Base-by-base conservation (phyloP, 225 moss, liverwort and hornwort species). In the Pseudisothecium myosuroides region DNA sequence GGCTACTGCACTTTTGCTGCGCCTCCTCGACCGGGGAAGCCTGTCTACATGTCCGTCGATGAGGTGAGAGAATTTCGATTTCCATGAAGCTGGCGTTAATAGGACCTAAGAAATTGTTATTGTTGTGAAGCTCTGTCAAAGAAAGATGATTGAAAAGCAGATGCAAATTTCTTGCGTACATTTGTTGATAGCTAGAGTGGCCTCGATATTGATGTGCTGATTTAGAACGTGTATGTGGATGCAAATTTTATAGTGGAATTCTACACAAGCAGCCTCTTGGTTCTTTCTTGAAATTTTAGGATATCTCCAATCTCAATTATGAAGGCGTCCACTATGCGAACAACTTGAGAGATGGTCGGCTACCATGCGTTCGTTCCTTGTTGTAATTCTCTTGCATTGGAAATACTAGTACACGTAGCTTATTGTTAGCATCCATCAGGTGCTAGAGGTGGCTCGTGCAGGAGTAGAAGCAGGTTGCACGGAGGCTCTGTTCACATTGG, bases 1-100 rank as follows among this genome's bases (percentile, higher is more conserved):
- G 98, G 96, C 39, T 98, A 98, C 91, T 98, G 98, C 93, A 98
- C 98, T 58, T 98, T 98, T 87, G 93, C 98, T 50, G 89, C 94
- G 81, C 94, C 96, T 78, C 98, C 96, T 24, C 95, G 85, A 89
- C 81, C 93, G 63, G 96, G 94, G 84, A 94, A 90, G 91, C 87
- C 95, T 55, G 95, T 98, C 50, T 98, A 93, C 85, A 95, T 98
- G 96, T 93, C 93, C 8, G 81, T 96, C 64, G 90, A 93, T 28
- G 94, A 98, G 92, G 95, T 93, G 88, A 88, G 91, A 86, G 64
- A n/a, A 82, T 68, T 85, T 82, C n/a, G 50, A 61, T 79, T 90
- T 65, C 17, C 64, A 11, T 60, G 81, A 54, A 36, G 60, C 60
- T 86, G 80, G 73, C 52, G 34, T 28, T 34, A 58, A 31, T 32